Evolutionary conservation across 176 grass and related monocot species (phyloP).

Genomic region (Carex myosuroides): DNA sequence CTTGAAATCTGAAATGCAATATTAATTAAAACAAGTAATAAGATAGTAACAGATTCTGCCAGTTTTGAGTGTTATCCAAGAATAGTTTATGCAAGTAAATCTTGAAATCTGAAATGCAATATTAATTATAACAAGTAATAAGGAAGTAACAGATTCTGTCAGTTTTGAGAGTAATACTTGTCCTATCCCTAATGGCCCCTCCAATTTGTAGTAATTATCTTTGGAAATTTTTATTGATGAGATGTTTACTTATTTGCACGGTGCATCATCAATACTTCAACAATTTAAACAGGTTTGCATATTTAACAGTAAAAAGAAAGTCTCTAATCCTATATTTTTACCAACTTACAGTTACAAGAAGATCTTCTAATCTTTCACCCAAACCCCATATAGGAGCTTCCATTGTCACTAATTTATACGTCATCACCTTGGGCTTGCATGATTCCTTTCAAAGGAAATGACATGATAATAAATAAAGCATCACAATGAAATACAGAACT

Average conservation of each 20-base stretch:
- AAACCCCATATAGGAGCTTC: conserved; percentile 85
- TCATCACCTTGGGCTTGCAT: conserved; percentile 61
- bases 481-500: background rate
- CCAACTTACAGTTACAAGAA: conserved; percentile 45
- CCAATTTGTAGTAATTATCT: background rate
- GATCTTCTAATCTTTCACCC: conserved; percentile 59
- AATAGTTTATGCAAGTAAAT: conserved; percentile 12
- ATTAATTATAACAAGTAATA: background rate
- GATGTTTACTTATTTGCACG: background rate
- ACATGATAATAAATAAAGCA: background rate
- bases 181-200: background rate
- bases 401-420: conserved; percentile 73
- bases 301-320: background rate
- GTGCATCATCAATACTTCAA: background rate
- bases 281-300: background rate
- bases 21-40: background rate
- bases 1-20: background rate
- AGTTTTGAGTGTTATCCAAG: background rate
- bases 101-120: background rate
- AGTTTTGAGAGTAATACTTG: background rate
- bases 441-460: conserved; percentile 34
- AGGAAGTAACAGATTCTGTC: background rate
- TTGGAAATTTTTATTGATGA: background rate
- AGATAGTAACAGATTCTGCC: background rate
- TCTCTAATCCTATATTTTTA: background rate